phyloP scores from a whole-genome alignment of 768 basidiomycete genomes.

The Coprinellus aureogranulatus region DNA sequence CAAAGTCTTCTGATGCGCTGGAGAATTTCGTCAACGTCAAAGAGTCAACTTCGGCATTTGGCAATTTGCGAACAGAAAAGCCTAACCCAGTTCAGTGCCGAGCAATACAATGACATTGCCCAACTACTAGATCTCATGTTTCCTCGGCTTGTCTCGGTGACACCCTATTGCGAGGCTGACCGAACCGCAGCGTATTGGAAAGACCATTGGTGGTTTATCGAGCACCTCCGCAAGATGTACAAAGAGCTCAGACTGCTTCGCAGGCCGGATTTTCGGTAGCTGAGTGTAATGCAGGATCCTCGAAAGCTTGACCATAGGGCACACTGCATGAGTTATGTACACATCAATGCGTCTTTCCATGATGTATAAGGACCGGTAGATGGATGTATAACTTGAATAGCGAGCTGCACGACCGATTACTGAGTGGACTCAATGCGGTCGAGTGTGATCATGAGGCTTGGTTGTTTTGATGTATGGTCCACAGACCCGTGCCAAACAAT shows the following conservation, averaged over 20 bases:
- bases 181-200: not conserved
- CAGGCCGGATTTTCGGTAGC: too few relatives aligned
- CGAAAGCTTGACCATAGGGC: too few relatives aligned
- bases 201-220: not conserved
- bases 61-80: not conserved
- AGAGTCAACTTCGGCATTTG: not conserved
- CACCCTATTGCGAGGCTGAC: not conserved
- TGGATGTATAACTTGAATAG: too few relatives aligned
- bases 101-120: not conserved
- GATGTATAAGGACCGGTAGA: too few relatives aligned
- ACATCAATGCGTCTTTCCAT: too few relatives aligned
- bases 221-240: not conserved
- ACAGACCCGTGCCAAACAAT: not conserved
- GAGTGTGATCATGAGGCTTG: too few relatives aligned
- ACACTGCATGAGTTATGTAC: too few relatives aligned
- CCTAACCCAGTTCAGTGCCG: not conserved
- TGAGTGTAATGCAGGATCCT: too few relatives aligned
- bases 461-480: not conserved
- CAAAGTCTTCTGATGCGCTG: not conserved
- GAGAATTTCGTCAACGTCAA: not conserved
- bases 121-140: slow-evolving; percentile 3
- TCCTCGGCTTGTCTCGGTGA: not conserved
- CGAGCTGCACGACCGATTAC: too few relatives aligned
- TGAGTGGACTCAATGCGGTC: too few relatives aligned
- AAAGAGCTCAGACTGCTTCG: not conserved